Base-by-base conservation (phyloP, 208 protist species). In the Blechomonas ayalai region DNA sequence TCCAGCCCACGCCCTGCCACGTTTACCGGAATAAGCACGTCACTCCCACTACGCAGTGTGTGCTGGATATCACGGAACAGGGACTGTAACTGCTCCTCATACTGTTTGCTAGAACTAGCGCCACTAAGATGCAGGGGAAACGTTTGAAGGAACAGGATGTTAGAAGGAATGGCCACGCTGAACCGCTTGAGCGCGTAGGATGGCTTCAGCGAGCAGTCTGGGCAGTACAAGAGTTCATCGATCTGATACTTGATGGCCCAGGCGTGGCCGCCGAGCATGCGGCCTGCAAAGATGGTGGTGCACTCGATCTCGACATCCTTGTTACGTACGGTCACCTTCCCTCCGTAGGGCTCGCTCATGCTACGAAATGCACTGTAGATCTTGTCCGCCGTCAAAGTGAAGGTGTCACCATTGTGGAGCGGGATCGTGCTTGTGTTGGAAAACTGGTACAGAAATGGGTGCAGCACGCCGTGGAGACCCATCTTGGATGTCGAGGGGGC, bases 201-300 rank as follows among this genome's bases (percentile, higher is more conserved):
- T 13, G 77, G 67, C 38, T 80, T 79, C 22, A 82, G 39, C 3
- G 86, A 82, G 48, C 76, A 90, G 49, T 91, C 86, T 1, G 82
- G 81, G 60, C 86, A 90, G 67, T 94, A 94, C 40, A 94, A 77
- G 18, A 94, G 44, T 43, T 89, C 77, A 43, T 94, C 86, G 52
- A 90, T 90, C 52, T 94, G 82, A 52, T 89, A 90, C 48, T 75
- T 83, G 39, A 94, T 69, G 16, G 61, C 61, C 82, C 86, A 94
- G 38, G 59, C 67, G 52, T 84, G 72, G 27, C 73, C 69, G 10
- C 86, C 86, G 20, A 91, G 66, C 63, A 90, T 79, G 20, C 86
- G 70, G 13, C 74, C 75, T 0, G 73, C 54, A 42, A 88, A 89
- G 36, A 82, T 50, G 0, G 82, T 59, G 34, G 42, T 50, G 44